phyloP scores from a whole-genome alignment of 208 protist genomes.

The Trypanosomatidae sp. region DNA sequence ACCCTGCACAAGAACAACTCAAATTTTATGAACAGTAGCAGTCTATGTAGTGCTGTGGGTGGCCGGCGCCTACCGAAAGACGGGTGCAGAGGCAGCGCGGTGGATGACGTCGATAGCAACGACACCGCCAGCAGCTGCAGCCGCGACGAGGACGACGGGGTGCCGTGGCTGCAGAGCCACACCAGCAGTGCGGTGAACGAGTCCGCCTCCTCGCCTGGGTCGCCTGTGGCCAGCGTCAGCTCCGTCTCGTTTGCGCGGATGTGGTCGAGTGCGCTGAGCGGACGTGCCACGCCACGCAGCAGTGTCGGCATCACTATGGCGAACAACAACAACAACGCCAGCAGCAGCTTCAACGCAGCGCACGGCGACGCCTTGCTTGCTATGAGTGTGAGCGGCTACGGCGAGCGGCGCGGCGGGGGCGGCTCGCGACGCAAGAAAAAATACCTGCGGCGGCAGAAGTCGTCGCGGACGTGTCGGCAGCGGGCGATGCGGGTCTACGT shows the following conservation, averaged over 20 bases:
- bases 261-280: conserved; percentile 23
- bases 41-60: no score
- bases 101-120: not conserved
- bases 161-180: not conserved
- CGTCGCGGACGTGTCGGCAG: conserved; percentile 9
- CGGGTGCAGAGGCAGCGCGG: not conserved
- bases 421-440: not conserved
- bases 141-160: not conserved
- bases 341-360: no score
- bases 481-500: conserved; percentile 28
- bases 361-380: no score
- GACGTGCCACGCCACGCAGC: conserved; percentile 17
- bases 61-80: not conserved
- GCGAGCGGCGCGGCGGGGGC: not conserved
- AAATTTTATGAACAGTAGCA: no score
- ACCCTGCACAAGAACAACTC: no score
- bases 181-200: not conserved
- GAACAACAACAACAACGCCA: not conserved
- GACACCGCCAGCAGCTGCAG: not conserved
- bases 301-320: not conserved
- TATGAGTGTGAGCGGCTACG: no score
- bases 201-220: conserved; percentile 2
- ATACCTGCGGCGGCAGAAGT: conserved; percentile 10
- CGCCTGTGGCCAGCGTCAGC: conserved; percentile 16
- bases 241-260: conserved; percentile 11